A percentile compares a stretch with the other conserved stretches of the same genome.
Conservation (phyloP, 1,139 yeast genomes). For the Kodamaea ohmeri region DNA sequence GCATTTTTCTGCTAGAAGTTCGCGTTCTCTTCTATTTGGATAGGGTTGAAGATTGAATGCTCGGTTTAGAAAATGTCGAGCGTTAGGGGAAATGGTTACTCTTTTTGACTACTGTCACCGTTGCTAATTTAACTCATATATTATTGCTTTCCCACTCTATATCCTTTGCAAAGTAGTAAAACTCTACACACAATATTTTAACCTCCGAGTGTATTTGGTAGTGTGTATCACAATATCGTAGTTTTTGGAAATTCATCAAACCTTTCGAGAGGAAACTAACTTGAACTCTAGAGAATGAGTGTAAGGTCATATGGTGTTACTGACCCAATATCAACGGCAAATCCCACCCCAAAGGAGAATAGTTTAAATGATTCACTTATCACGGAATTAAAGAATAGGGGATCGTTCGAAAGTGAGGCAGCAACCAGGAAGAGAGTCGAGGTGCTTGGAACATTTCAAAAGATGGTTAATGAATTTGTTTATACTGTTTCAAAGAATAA, state of each 20-base stretch:
- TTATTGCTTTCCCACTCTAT: too few relatives aligned
- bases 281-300: slow-evolving; percentile 22
- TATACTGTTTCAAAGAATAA: slow-evolving; percentile 71
- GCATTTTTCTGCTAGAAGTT: slow-evolving; percentile 26
- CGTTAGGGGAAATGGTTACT: neutral
- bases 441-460: slow-evolving; percentile 62
- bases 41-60: slow-evolving; percentile 14
- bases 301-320: slow-evolving; percentile 69
- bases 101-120: neutral
- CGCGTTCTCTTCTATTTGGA: slow-evolving; percentile 29
- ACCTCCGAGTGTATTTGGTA: neutral
- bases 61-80: slow-evolving; percentile 13
- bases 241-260: too few relatives aligned
- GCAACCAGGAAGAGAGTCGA: slow-evolving; percentile 79
- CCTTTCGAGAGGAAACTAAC: too few relatives aligned
- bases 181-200: too few relatives aligned
- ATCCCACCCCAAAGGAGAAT: slow-evolving; percentile 80
- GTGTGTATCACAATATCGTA: neutral
- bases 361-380: slow-evolving; percentile 71
- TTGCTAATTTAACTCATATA: too few relatives aligned
- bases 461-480: slow-evolving; percentile 76
- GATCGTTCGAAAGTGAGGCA: slow-evolving; percentile 82
- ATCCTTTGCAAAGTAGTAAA: neutral
- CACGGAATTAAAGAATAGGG: slow-evolving; percentile 74
- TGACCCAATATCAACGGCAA: slow-evolving; percentile 79